These are phyloP conservation scores for Penicillium malachiteum DNA, from an alignment of 495 filamentous ascomycete genomes.

Conservation along the genomic window DNA sequence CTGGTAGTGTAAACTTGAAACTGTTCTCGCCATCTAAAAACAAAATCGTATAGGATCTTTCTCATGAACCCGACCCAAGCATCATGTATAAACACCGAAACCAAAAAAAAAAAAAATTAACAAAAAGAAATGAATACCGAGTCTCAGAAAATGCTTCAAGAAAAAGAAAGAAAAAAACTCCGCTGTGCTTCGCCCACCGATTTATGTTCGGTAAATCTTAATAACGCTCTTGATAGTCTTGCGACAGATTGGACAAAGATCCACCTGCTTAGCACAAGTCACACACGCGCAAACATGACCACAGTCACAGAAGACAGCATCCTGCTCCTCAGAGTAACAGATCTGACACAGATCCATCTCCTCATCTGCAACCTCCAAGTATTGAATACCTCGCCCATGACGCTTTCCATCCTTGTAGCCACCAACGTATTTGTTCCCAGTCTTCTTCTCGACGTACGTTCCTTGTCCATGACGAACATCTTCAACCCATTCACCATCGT, in stretches of 20 bases:
- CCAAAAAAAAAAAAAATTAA: constrained; percentile 5
- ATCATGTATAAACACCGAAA: background rate
- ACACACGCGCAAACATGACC: constrained; percentile 66
- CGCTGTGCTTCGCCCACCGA: constrained; percentile 3
- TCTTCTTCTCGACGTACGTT: constrained; percentile 55
- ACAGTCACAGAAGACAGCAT: constrained; percentile 64
- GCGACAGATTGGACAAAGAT: constrained; percentile 64
- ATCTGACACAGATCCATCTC: constrained; percentile 62
- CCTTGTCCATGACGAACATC: constrained; percentile 60
- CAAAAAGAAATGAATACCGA: constrained; percentile 5
- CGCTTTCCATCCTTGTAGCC: constrained; percentile 63
- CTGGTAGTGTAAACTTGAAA: too few relatives aligned
- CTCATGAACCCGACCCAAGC: background rate
- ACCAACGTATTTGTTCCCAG: constrained; percentile 63
- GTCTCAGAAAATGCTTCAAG: constrained; percentile 1
- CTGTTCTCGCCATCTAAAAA: constrained; percentile 3
- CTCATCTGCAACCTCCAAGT: constrained; percentile 62
- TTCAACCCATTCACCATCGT: constrained; percentile 58
- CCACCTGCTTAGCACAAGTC: constrained; percentile 61
- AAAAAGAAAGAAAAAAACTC: background rate
- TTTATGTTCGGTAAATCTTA: constrained; percentile 54
- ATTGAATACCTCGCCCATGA: constrained; percentile 62
- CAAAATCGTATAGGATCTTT: background rate
- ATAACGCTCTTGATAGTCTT: constrained; percentile 57
- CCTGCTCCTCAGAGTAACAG: constrained; percentile 62